Evolutionary conservation across 495 filamentous ascomycete species (phyloP).

Genomic region (Hyaloscypha hepaticicola): DNA sequence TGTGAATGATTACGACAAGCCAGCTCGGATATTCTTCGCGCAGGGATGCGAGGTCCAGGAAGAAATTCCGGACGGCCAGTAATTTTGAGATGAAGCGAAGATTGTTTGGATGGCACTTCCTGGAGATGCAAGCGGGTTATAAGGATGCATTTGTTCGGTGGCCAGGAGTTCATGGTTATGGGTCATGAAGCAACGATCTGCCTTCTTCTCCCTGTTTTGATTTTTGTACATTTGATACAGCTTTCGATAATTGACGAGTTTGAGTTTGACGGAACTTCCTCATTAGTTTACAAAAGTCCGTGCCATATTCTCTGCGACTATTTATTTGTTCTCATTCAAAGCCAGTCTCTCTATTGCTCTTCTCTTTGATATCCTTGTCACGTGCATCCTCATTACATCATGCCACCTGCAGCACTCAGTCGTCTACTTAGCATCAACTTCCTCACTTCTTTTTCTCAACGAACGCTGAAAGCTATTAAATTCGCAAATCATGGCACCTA

Average conservation of each 20-base stretch:
- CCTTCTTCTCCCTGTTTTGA: background rate
- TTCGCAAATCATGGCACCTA: slow-evolving; percentile 34
- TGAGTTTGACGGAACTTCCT: too few species aligned
- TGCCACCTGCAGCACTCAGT: background rate
- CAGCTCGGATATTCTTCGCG: slow-evolving; percentile 80
- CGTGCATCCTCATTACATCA: background rate
- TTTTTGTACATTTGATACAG: background rate
- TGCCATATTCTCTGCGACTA: too few species aligned
- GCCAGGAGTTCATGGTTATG: background rate
- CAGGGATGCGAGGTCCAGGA: slow-evolving; percentile 65
- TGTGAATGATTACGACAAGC: slow-evolving; percentile 62
- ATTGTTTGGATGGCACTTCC: background rate
- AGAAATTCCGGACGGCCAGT: slow-evolving; percentile 10
- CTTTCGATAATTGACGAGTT: background rate
- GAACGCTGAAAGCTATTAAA: background rate
- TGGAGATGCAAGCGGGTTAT: background rate
- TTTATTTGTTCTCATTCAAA: too few species aligned
- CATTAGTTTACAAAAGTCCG: background rate
- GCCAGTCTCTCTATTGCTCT: too few species aligned
- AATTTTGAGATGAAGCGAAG: background rate
- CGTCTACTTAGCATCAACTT: background rate
- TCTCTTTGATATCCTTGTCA: too few species aligned
- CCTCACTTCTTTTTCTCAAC: background rate
- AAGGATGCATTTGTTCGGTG: background rate
- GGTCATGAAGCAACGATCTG: background rate